Conservation (phyloP, 2,329 filamentous ascomycete species). For the Trichoderma koningii region DNA sequence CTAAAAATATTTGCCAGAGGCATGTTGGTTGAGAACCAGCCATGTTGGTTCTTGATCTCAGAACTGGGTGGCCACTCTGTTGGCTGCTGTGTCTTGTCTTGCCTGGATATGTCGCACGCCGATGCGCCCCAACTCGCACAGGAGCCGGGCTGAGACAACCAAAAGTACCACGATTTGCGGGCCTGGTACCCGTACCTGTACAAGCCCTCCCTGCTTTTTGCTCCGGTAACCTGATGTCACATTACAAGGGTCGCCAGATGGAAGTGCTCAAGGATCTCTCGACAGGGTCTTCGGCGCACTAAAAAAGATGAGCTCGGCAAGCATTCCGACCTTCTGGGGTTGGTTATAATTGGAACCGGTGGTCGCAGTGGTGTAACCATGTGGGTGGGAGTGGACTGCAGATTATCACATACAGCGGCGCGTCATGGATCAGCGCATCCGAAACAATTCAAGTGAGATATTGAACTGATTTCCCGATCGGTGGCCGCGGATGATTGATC, state of each 20-base stretch:
- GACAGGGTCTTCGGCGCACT: conserved; percentile 29
- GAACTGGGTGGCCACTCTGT: not conserved
- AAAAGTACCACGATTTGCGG: conserved; percentile 25
- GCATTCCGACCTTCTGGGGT: conserved; percentile 28
- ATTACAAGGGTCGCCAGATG: conserved; percentile 18
- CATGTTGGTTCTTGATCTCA: not conserved
- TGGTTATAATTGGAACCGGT: conserved; percentile 27
- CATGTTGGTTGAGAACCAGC: conserved; percentile 13
- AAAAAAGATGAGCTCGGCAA: conserved; percentile 28
- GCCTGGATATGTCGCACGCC: conserved; percentile 8
- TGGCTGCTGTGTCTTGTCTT: conserved; percentile 3
- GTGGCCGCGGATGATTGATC: conserved; percentile 5
- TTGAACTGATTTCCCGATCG: conserved; percentile 14
- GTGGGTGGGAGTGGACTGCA: conserved; percentile 21
- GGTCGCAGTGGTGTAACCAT: conserved; percentile 26
- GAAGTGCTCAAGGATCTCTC: conserved; percentile 13
- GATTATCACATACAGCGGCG: conserved; percentile 15
- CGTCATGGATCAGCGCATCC: conserved; percentile 17
- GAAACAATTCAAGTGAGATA: conserved; percentile 23
- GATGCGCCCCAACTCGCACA: not conserved
- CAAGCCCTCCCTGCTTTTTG: conserved; percentile 13
- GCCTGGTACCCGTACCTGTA: conserved; percentile 2
- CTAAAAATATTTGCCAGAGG: conserved; percentile 19
- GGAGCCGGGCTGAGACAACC: conserved; percentile 17
- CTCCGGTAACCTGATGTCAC: conserved; percentile 12